phyloP scores from a whole-genome alignment of 2,329 filamentous ascomycete species.

The Microcyclospora tardicrescens region DNA sequence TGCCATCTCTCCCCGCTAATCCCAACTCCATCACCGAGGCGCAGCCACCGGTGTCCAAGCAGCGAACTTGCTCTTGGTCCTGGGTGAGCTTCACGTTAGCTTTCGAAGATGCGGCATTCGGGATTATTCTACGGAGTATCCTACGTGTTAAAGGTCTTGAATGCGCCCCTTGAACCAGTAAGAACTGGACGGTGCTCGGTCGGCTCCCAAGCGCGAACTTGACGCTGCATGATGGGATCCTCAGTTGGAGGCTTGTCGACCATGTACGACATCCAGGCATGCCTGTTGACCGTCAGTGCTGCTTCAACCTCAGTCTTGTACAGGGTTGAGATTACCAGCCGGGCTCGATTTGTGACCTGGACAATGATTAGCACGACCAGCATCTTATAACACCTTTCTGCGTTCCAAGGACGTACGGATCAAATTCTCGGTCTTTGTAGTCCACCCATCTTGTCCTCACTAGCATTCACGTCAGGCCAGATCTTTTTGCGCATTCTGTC shows the following conservation, averaged over 20 bases:
- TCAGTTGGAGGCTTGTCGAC: constrained; percentile 73
- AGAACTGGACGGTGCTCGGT: constrained; percentile 59
- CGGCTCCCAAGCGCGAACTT: constrained; percentile 63
- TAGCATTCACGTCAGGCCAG: constrained; percentile 24
- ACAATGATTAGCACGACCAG: constrained; percentile 25
- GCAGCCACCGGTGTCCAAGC: constrained; percentile 37
- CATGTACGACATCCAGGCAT: constrained; percentile 92
- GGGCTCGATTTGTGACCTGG: constrained; percentile 71
- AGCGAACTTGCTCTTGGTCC: constrained; percentile 37
- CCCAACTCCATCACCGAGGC: constrained; percentile 17
- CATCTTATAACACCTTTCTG: not conserved
- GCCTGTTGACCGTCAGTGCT: constrained; percentile 38
- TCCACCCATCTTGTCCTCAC: constrained; percentile 96
- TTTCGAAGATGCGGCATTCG: constrained; percentile 1
- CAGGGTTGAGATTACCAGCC: constrained; percentile 48
- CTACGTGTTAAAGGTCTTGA: constrained; percentile 90
- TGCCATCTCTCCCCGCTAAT: too few relatives aligned
- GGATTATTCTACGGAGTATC: constrained; percentile 27
- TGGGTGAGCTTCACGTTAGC: constrained; percentile 10
- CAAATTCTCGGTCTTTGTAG: constrained; percentile 78
- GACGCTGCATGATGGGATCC: constrained; percentile 58
- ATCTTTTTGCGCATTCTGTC: not conserved
- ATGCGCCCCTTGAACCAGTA: constrained; percentile 66
- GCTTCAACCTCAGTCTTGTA: constrained; percentile 2
- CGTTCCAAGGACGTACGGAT: constrained; percentile 44